Evolutionary conservation across 148 eudicot genomes (phyloP).

Genomic region (Rhododendron simsii): DNA sequence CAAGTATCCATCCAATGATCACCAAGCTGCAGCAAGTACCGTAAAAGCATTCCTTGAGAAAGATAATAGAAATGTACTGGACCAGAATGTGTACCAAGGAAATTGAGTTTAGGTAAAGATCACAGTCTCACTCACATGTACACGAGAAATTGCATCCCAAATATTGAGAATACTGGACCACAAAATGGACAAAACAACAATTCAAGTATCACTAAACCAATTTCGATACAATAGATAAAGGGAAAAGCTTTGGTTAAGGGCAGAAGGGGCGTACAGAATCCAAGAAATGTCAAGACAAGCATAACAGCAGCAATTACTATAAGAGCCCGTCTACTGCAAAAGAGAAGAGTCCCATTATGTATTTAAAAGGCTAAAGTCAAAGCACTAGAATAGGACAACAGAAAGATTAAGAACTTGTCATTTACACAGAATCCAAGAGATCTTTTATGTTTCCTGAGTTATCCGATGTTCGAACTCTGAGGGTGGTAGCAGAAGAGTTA

Average conservation of each 20-base stretch:
- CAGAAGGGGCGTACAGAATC: constrained; percentile 55
- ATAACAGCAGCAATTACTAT: constrained; percentile 76
- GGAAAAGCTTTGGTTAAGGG: not conserved
- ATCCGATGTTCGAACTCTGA: constrained; percentile 41
- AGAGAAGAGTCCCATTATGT: constrained; percentile 2
- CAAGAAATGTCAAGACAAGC: constrained; percentile 73
- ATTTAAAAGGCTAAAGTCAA: not conserved
- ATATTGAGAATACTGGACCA: constrained; percentile 69
- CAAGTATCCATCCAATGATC: constrained; percentile 75
- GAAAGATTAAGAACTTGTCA: not conserved
- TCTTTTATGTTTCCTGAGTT: constrained; percentile 51
- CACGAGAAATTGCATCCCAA: constrained; percentile 77
- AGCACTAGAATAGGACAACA: not conserved
- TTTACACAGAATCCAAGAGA: constrained; percentile 66
- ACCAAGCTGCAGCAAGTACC: constrained; percentile 59
- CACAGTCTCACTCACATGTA: constrained; percentile 58
- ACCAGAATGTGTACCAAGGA: not conserved
- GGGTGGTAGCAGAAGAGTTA: constrained; percentile 54
- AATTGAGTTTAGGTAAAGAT: constrained; percentile 1
- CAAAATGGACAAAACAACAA: constrained; percentile 3
- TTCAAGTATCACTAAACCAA: not conserved
- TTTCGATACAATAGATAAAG: not conserved
- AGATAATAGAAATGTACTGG: not conserved
- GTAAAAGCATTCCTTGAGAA: not conserved
- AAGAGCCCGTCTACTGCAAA: constrained; percentile 70